Conservation (phyloP, 805 yeast genomes). For the Suhomyces xylopsoci region DNA sequence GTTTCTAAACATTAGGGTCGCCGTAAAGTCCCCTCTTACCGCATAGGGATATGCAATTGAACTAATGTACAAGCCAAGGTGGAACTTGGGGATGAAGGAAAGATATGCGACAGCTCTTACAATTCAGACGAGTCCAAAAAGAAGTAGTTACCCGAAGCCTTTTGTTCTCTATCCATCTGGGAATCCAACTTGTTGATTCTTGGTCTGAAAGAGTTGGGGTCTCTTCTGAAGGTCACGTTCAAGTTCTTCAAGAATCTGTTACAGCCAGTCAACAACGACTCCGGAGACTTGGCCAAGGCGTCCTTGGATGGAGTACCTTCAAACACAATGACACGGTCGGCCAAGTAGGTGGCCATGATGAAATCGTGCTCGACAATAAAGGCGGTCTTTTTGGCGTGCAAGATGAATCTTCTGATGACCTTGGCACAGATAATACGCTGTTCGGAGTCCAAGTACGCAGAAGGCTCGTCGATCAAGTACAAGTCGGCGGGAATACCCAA, state of each 20-base stretch:
- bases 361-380: slow-evolving; percentile 99
- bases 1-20: background rate
- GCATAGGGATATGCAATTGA: slow-evolving; percentile 8
- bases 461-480: slow-evolving; percentile 96
- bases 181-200: slow-evolving; percentile 97
- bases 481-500: slow-evolving; percentile 95
- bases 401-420: slow-evolving; percentile 93
- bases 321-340: slow-evolving; percentile 97
- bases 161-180: slow-evolving; percentile 99
- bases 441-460: slow-evolving; percentile 98
- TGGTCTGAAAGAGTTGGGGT: slow-evolving; percentile 97
- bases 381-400: slow-evolving; percentile 98
- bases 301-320: slow-evolving; percentile 90
- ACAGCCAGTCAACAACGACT: slow-evolving; percentile 93
- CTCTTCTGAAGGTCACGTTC: slow-evolving; percentile 98
- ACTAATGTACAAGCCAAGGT: slow-evolving; percentile 9
- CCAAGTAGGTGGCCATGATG: slow-evolving; percentile 99
- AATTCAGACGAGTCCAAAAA: slow-evolving; percentile 71
- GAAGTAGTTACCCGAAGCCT: slow-evolving; percentile 88
- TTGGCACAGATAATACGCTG: slow-evolving; percentile 99
- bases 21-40: background rate
- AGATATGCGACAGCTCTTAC: slow-evolving; percentile 4
- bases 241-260: slow-evolving; percentile 94
- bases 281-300: slow-evolving; percentile 86
- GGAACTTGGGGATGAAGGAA: background rate